Conservation (phyloP, 768 basidiomycete genomes). For the Mycena floridula region DNA sequence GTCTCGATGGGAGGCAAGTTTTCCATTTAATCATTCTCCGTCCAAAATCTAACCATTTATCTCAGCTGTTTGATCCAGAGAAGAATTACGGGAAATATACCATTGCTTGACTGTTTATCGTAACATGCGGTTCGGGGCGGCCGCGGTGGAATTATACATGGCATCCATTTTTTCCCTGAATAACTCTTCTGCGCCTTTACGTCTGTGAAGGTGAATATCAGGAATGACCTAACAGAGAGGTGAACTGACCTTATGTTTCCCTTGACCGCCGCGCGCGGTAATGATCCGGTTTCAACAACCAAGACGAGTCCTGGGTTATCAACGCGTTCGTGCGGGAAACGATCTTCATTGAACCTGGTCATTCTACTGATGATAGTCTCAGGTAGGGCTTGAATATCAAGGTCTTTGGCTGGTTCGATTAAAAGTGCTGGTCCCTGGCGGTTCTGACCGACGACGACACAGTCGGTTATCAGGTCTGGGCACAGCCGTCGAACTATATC, state of each 20-base stretch:
- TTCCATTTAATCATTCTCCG: too few relatives aligned
- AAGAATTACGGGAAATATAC: constrained; percentile 93
- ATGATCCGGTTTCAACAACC: neutral
- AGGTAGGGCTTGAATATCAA: neutral
- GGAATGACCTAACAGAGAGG: neutral
- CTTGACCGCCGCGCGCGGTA: neutral
- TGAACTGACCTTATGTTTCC: constrained; percentile 1
- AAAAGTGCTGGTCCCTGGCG: neutral
- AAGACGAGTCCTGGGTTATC: neutral
- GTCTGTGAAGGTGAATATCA: neutral
- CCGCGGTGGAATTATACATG: neutral
- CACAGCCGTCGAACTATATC: neutral
- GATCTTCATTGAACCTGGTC: neutral
- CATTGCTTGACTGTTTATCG: constrained; percentile 42
- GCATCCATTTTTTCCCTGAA: neutral
- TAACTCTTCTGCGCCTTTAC: neutral
- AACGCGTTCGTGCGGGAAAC: neutral
- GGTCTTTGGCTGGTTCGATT: neutral
- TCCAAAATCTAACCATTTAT: constrained; percentile 1
- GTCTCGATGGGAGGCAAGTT: constrained; percentile 89
- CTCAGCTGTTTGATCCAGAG: constrained; percentile 87
- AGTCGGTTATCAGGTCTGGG: neutral
- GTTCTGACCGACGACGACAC: neutral
- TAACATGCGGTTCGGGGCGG: too few relatives aligned
- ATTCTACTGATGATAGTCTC: neutral